These are phyloP conservation scores for Berkeleyomyces rouxiae DNA, from an alignment of 2,329 filamentous ascomycete species.

Conservation along the genomic window DNA sequence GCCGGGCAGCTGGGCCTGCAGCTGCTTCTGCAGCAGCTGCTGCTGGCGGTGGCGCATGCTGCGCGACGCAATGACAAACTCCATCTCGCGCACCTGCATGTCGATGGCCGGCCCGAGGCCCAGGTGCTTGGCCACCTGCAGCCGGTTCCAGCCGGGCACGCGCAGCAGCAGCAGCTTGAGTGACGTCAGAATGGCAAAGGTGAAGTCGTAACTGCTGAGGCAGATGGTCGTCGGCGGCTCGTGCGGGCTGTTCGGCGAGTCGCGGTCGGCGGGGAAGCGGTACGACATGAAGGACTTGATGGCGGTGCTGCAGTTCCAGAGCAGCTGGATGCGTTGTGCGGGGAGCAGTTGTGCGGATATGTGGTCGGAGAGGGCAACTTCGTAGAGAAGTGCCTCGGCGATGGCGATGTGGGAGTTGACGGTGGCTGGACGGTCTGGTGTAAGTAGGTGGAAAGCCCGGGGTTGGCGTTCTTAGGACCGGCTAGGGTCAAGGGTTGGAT, in stretches of 20 bases:
- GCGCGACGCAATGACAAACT: conserved; percentile 17
- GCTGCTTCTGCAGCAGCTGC: neutral
- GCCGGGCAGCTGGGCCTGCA: neutral
- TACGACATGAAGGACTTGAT: conserved; percentile 25
- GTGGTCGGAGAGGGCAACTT: conserved; percentile 28
- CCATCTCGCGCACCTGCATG: conserved; percentile 20
- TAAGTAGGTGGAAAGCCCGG: neutral
- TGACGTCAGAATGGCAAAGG: conserved; percentile 29
- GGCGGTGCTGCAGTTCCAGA: conserved; percentile 29
- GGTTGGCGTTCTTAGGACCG: neutral
- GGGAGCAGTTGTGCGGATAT: conserved; percentile 20
- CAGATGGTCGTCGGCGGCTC: conserved; percentile 26
- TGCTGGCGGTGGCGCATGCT: neutral
- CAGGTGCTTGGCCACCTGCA: conserved; percentile 23
- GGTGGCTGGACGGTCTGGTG: conserved; percentile 19
- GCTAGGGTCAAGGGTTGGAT: neutral
- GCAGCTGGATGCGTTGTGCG: conserved; percentile 26
- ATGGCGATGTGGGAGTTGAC: conserved; percentile 28
- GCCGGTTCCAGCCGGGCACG: conserved; percentile 30
- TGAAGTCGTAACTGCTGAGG: conserved; percentile 30
- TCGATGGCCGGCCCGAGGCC: conserved; percentile 20
- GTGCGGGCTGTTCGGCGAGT: conserved; percentile 15
- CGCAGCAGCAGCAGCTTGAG: conserved; percentile 31
- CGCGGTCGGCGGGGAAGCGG: conserved; percentile 19
- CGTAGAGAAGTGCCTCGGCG: conserved; percentile 31